Evolutionary conservation across 225 moss, liverwort and hornwort genomes (phyloP), one percentile per base, ranked within the genome.

Genomic region (Bryoerythrophyllum caledonicum): DNA sequence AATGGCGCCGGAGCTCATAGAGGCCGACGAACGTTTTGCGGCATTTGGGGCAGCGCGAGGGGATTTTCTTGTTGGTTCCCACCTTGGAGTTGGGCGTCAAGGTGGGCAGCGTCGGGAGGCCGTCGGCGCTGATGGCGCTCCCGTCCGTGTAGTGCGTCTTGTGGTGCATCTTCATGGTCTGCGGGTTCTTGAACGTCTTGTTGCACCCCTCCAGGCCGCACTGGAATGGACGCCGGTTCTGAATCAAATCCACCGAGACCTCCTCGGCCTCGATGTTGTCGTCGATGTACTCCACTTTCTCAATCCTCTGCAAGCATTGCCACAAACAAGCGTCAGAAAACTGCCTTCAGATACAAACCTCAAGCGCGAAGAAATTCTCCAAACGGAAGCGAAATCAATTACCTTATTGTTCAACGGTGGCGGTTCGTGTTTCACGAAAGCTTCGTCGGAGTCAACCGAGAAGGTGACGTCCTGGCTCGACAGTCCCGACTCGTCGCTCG

Each of bases 321-420:
- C 37, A 71, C 15, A 69, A 52, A 19, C 7, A 35, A 23, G 11
- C 28, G 25, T 58, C 60, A 74, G 41, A 40, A 27, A 60, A 63
- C 2, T 41, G 54, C 40, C 57, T 78, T 30, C 6, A 34, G 0
- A 8, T 21, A 15, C 0, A 3, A 3, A 17, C 28, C 10, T 20
- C 3, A 67, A 30, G 54, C 41, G 43, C 28, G 32, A 23, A n/a
- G 3, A 30, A 27, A 43, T 41, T n/a, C 25, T 41, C 11, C 10
- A 10, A 40, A 40, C 14, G 38, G 11, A 16, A 38, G 20, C 4
- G 16, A n/a, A n/a, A 35, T 32, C 0, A 16, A 7, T 49, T 41
- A 85, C 85, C 85, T 85, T 85, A 1, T 70, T 82, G 76, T 85
- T 82, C 70, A 85, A 43, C 10, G 85, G 85, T 13, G 82, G 82